phyloP scores from a whole-genome alignment of 192 early-diverging fungal species.

The Linnemannia elongata region DNA sequence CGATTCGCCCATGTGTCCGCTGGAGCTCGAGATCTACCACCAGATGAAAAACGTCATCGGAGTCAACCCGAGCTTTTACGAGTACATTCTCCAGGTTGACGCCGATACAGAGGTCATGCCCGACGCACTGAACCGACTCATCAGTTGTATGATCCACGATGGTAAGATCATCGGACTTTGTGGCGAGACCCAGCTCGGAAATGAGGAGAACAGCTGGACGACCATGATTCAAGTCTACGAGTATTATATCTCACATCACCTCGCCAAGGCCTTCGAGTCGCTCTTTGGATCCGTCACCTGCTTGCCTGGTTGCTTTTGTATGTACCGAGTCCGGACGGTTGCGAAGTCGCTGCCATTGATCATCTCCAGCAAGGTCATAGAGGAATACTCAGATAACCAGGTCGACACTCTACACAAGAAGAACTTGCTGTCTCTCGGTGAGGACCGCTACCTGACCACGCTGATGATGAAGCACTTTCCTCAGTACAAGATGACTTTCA shows the following conservation, averaged over 20 bases:
- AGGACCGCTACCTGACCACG: constrained; percentile 97
- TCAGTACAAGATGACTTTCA: constrained; percentile 93
- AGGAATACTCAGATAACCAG: constrained; percentile 90
- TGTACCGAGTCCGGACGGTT: constrained; percentile 83
- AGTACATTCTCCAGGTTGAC: constrained; percentile 85
- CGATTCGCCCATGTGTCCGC: constrained; percentile 88
- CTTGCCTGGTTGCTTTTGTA: constrained; percentile 88
- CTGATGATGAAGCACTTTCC: constrained; percentile 99
- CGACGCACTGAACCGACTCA: constrained; percentile 90
- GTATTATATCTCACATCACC: constrained; percentile 93
- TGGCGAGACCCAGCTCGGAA: constrained; percentile 92
- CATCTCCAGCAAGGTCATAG: constrained; percentile 82
- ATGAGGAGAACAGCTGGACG: constrained; percentile 92
- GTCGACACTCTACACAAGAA: constrained; percentile 98
- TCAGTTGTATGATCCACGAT: constrained; percentile 87
- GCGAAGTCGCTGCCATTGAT: constrained; percentile 82
- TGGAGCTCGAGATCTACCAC: constrained; percentile 97
- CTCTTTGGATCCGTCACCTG: constrained; percentile 87
- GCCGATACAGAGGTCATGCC: constrained; percentile 87
- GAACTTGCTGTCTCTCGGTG: constrained; percentile 95
- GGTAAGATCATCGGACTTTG: constrained; percentile 90
- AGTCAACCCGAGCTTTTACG: constrained; percentile 84
- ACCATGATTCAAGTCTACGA: constrained; percentile 98
- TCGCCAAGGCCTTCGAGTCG: constrained; percentile 91
- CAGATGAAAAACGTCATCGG: constrained; percentile 98